Percentiles rank a stretch among this genome's conserved stretches.
These are phyloP conservation scores for Avena eriantha DNA, from an alignment of 176 grass and related monocot species.

Conservation along the genomic window DNA sequence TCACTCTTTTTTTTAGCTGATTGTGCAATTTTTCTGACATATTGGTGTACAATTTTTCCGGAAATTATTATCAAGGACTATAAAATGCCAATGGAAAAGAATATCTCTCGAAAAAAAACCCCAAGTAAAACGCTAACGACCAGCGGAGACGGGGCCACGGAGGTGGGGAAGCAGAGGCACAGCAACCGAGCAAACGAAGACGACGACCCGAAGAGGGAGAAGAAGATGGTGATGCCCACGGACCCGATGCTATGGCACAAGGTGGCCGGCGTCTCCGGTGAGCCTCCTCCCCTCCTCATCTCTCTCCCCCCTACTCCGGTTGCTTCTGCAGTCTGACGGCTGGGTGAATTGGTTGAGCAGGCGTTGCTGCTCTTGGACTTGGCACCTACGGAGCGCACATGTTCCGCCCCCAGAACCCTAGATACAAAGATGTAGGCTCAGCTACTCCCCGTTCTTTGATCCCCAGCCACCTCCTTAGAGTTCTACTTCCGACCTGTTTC, in stretches of 20 bases:
- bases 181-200: conserved; percentile 20
- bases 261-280: conserved; percentile 92
- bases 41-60: too few relatives aligned
- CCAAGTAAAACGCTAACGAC: conserved; percentile 5
- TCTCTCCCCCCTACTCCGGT: background rate
- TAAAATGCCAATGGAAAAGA: background rate
- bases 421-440: conserved; percentile 73
- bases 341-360: conserved; percentile 42
- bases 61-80: too few relatives aligned
- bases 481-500: background rate
- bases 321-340: conserved; percentile 14
- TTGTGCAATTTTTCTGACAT: too few relatives aligned
- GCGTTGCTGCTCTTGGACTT: conserved; percentile 82
- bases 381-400: conserved; percentile 85
- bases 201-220: conserved; percentile 35
- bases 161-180: background rate
- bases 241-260: conserved; percentile 88
- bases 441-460: background rate
- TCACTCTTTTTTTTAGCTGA: too few relatives aligned
- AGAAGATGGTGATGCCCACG: conserved; percentile 40
- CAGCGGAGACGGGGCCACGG: background rate
- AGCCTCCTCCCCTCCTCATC: background rate
- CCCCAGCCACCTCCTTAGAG: background rate
- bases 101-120: background rate
- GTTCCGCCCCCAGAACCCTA: conserved; percentile 72